Base-by-base conservation (phyloP, 2,329 filamentous ascomycete species). In the Fusarium pseudoanthophilum region DNA sequence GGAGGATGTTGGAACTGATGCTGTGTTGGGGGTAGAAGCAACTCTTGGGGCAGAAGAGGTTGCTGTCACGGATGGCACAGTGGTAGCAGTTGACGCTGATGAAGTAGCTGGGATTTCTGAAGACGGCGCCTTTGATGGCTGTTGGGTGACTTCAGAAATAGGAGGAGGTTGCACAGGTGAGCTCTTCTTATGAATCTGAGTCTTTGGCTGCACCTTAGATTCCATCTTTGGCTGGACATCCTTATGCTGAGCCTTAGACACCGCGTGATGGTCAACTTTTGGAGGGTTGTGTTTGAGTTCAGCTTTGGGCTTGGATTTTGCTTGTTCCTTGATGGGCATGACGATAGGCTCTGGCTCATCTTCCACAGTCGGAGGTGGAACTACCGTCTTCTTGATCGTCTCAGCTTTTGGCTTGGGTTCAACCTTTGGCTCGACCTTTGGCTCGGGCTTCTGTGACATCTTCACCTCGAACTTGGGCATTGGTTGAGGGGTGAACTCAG, bases 361-460 rank as follows among this genome's bases (percentile, higher is more conserved):
- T 48, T 65, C 59, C 13, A 70, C 66, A 2, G 66, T 60, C 3
- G 52, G 45, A n/a, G 34, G n/a, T 14, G 65, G 59, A 15, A 30
- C 18, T 3, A 13, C 11, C 10, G n/a, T 21, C 32, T 49, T 48
- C n/a, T 26, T 58, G 15, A 5, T 21, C 9, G 34, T 11, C 15
- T 71, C 39, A 9, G 24, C 32, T 4, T 21, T 26, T n/a, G 37
- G 26, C 34, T 32, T 61, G 24, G 11, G 8, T 21, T 55, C 52
- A 11, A 16, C 13, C n/a, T 28, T 26, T 40, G n/a, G 24, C 9
- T 65, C 52, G 7, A 16, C 13, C n/a, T 28, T 26, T 36, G 24
- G 21, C 5, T 65, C 49, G 3, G 15, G 3, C 21, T 52, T 55
- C 21, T 30, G 43, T 13, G 11, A 15, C 7, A 32, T 30, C 34